Evolutionary conservation across 257 asterid species (phyloP), one percentile per base, ranked within the genome.

Genomic region (Thymus quinquecostatus): DNA sequence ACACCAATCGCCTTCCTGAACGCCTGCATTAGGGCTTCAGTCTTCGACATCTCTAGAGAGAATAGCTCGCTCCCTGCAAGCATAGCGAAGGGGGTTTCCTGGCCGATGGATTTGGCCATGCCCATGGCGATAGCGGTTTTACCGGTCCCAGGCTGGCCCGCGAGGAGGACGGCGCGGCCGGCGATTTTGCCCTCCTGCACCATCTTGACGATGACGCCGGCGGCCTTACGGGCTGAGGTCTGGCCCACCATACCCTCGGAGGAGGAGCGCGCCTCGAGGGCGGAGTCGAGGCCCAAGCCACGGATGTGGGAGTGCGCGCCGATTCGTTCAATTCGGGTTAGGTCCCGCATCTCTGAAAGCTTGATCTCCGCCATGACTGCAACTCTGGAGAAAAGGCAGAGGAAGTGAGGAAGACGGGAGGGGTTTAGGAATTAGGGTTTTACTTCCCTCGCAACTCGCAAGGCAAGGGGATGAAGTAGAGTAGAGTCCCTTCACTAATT

Each of bases 191-290:
- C 95, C 29, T 88, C 90, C 72, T 82, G 96, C 11, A 89, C 96
- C 98, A 92, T 89, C 69, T 84, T 86, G 7, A 88, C 94, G 30
- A 88, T 92, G 2, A 92, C 83, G 0, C 96, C 98, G 13, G 98
- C 96, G 14, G 91, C 95, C 71, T 90, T 92, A 0, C 97, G 85
- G n/a, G 98, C 97, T 0, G 87, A 66, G 14, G 82, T 76, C 62
- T 88, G 97, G 41, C 97, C 98, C 14, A 92, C 98, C 96, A 92
- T 92, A 21, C 98, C 96, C 59, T 89, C 89, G n/a, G 98, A 89
- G 44, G 82, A 71, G 51, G 79, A 72, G 27, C 96, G 91, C 0
- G 98, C 85, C 77, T 92, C 97, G 6, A 88, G 92, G 36, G 88
- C 77, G 4, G 98, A 82, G 79, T 90, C 96, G n/a, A 92, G 88